Conservation (phyloP, 441 rosid genomes). For the Adansonia grandidieri region DNA sequence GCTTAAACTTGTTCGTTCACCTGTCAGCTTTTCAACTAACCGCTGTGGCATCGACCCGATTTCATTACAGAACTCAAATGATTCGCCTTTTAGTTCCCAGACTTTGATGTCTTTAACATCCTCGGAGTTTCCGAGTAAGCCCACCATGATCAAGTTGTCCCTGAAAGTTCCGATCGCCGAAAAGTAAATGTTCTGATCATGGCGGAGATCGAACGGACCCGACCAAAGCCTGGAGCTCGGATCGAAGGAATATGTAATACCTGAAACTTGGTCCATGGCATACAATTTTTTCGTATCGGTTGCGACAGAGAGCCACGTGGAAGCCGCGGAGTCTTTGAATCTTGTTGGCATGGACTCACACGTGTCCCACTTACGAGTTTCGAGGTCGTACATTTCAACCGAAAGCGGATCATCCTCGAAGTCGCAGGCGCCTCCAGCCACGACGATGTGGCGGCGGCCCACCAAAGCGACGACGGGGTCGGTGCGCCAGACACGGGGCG, state of each 20-base stretch:
- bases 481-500: slow-evolving; percentile 58
- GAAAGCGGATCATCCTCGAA: slow-evolving; percentile 74
- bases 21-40: slow-evolving; percentile 46
- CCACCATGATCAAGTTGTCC: slow-evolving; percentile 48
- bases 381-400: slow-evolving; percentile 56
- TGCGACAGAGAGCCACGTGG: slow-evolving; percentile 68
- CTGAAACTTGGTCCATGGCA: slow-evolving; percentile 63
- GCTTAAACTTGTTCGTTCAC: slow-evolving; percentile 24
- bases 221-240: slow-evolving; percentile 54
- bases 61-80: slow-evolving; percentile 33
- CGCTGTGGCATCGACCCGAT: slow-evolving; percentile 55
- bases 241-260: slow-evolving; percentile 49
- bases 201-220: slow-evolving; percentile 49
- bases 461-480: slow-evolving; percentile 71
- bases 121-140: too few species aligned
- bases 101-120: slow-evolving; percentile 32
- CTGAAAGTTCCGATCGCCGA: slow-evolving; percentile 41
- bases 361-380: slow-evolving; percentile 49
- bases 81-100: slow-evolving; percentile 49
- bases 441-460: slow-evolving; percentile 42
- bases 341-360: slow-evolving; percentile 59
- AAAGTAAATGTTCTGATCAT: slow-evolving; percentile 25
- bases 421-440: slow-evolving; percentile 66
- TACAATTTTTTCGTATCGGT: slow-evolving; percentile 39
- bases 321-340: slow-evolving; percentile 49